phyloP scores from a whole-genome alignment of 2,329 filamentous ascomycete genomes.

The Aspergillus glaucus region DNA sequence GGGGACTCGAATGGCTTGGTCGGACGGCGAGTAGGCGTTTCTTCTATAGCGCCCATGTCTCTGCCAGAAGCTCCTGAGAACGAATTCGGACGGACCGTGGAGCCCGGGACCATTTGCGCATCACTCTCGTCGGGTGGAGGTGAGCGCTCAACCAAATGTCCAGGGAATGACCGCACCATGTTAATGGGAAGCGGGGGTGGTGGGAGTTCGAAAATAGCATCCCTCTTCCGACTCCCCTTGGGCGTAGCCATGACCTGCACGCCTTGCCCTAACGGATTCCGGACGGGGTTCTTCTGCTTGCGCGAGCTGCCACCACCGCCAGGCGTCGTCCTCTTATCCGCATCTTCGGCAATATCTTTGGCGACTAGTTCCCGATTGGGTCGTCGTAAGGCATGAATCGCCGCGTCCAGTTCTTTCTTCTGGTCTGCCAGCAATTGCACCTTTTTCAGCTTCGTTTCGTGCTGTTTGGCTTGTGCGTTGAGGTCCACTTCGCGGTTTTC shows the following conservation, averaged over 20 bases:
- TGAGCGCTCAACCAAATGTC: slow-evolving; percentile 7
- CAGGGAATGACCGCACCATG: slow-evolving; percentile 20
- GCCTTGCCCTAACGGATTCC: slow-evolving; percentile 36
- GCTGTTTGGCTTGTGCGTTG: slow-evolving; percentile 37
- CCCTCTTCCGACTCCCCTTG: slow-evolving; percentile 30
- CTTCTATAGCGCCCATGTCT: slow-evolving; percentile 24
- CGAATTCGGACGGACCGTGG: slow-evolving; percentile 21
- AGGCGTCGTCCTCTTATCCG: slow-evolving; percentile 28
- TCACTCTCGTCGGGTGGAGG: slow-evolving; percentile 22
- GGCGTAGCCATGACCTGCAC: slow-evolving; percentile 48
- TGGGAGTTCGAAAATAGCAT: slow-evolving; percentile 20
- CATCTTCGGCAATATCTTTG: slow-evolving; percentile 40
- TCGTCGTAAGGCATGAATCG: slow-evolving; percentile 42
- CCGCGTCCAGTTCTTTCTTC: slow-evolving; percentile 44
- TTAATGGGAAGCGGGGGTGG: slow-evolving; percentile 20
- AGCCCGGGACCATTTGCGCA: slow-evolving; percentile 27
- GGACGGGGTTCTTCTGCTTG: slow-evolving; percentile 37
- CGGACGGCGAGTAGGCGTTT: slow-evolving; percentile 35
- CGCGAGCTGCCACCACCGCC: slow-evolving; percentile 23
- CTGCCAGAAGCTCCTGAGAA: not conserved
- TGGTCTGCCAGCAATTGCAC: slow-evolving; percentile 41
- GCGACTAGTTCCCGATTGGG: slow-evolving; percentile 43
- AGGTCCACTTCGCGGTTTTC: slow-evolving; percentile 47
- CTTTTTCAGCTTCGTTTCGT: slow-evolving; percentile 42
- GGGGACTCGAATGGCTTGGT: slow-evolving; percentile 16